Conservation (phyloP, 1,284 basidiomycete species). For the Sporisorium exsertum region DNA sequence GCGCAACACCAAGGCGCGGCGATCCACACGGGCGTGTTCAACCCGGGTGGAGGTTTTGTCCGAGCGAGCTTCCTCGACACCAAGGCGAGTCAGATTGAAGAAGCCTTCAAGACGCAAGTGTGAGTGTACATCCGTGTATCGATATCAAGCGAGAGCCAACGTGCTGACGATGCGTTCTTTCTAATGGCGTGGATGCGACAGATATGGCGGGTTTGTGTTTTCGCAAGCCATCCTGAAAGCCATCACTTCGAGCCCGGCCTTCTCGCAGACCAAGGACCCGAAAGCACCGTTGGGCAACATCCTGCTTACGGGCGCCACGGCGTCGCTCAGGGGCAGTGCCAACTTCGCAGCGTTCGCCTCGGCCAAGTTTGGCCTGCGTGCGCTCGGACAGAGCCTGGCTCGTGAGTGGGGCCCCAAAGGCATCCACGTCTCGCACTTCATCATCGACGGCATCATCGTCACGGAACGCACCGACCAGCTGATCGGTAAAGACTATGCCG, state of each 20-base stretch:
- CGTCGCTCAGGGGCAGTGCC: conserved; percentile 48
- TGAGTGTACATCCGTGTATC: conserved; percentile 2
- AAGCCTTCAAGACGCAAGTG: conserved; percentile 46
- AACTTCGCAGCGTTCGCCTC: conserved; percentile 48
- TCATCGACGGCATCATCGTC: conserved; percentile 50
- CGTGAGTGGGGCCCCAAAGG: conserved; percentile 52
- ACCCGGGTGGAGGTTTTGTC: conserved; percentile 47
- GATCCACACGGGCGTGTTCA: conserved; percentile 47
- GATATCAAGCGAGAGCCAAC: background rate
- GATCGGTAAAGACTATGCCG: conserved; percentile 29
- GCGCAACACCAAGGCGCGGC: conserved; percentile 31
- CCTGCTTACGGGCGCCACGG: conserved; percentile 47
- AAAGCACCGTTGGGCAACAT: conserved; percentile 32
- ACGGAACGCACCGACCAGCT: conserved; percentile 40
- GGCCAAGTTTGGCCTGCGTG: conserved; percentile 50
- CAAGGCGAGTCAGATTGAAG: conserved; percentile 44
- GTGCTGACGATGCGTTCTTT: background rate
- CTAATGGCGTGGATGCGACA: background rate
- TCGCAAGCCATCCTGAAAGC: conserved; percentile 42
- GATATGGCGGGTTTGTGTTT: conserved; percentile 42
- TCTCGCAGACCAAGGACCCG: conserved; percentile 4
- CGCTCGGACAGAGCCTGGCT: conserved; percentile 46
- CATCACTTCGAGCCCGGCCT: conserved; percentile 31
- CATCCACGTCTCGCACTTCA: conserved; percentile 51
- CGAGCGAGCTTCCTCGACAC: conserved; percentile 33